Evolutionary conservation across 208 protist species (phyloP).

Genomic region (Giardia muris): DNA sequence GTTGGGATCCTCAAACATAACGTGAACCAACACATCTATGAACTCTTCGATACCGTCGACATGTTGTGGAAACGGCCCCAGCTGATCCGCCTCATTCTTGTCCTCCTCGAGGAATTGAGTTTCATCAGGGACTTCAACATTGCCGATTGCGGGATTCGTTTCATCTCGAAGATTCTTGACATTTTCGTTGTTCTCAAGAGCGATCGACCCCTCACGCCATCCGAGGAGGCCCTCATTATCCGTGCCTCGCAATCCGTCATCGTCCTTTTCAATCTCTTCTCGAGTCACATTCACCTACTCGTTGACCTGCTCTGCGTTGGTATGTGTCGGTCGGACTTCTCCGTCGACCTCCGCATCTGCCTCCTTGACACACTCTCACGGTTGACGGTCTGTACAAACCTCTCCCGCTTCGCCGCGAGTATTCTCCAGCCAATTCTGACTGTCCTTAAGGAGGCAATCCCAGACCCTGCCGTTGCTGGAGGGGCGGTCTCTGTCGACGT

Average conservation of each 20-base stretch:
- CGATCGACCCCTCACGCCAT: not conserved
- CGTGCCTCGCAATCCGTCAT: not conserved
- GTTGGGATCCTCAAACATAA: not conserved
- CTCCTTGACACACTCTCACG: not conserved
- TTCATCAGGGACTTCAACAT: not conserved
- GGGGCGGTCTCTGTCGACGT: not conserved
- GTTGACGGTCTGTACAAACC: not conserved
- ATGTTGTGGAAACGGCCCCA: not conserved
- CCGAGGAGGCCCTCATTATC: not conserved
- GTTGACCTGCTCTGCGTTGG: not conserved
- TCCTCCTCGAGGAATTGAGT: not conserved
- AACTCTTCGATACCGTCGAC: not conserved
- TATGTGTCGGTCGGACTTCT: not conserved
- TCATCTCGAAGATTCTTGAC: not conserved
- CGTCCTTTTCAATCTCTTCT: not conserved
- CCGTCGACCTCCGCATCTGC: not conserved
- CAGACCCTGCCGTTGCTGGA: not conserved
- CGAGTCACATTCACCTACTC: not conserved
- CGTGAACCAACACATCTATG: not conserved
- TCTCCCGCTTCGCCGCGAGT: not conserved
- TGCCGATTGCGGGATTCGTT: not conserved
- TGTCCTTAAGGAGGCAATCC: not conserved
- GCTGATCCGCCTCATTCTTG: not conserved
- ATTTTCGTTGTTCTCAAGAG: not conserved
- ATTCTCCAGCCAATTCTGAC: not conserved